Percentiles rank a stretch among this genome's conserved stretches.
Conservation (phyloP, 2,329 filamentous ascomycete species). For the Aspergillus uvarum region DNA sequence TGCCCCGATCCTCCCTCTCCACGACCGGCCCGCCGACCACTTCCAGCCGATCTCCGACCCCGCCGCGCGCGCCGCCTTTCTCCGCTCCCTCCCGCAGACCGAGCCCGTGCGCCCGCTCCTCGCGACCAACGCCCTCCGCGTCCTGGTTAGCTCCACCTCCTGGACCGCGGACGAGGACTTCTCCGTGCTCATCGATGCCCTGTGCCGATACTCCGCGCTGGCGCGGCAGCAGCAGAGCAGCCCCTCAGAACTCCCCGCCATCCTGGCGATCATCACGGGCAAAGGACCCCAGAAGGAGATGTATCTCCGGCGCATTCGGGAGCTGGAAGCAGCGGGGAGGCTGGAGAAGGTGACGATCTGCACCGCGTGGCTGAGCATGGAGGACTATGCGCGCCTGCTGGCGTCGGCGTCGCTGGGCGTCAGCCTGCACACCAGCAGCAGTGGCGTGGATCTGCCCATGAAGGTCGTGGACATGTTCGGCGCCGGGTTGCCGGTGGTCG, state of each 20-base stretch:
- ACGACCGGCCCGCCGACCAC: constrained; percentile 80
- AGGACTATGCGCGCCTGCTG: constrained; percentile 81
- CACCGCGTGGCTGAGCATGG: constrained; percentile 81
- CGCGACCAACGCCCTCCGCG: constrained; percentile 57
- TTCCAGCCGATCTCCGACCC: constrained; percentile 68
- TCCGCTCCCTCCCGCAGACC: constrained; percentile 66
- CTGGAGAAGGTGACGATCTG: constrained; percentile 69
- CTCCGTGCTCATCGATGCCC: constrained; percentile 76
- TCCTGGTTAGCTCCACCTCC: constrained; percentile 90
- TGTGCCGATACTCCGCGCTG: constrained; percentile 68
- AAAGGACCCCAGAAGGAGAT: constrained; percentile 80
- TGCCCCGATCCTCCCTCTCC: constrained; percentile 68
- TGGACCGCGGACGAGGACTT: constrained; percentile 99
- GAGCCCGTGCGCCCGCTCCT: constrained; percentile 60
- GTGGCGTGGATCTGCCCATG: constrained; percentile 95
- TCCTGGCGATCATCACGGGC: constrained; percentile 91
- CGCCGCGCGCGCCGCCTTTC: constrained; percentile 56
- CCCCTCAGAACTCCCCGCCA: constrained; percentile 54
- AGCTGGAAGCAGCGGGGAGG: constrained; percentile 60
- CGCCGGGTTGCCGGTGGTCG: constrained; percentile 83
- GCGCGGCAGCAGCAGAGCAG: constrained; percentile 40
- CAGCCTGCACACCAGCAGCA: constrained; percentile 88
- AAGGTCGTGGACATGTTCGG: constrained; percentile 99
- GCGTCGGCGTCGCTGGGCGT: constrained; percentile 85
- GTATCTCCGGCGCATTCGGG: constrained; percentile 67